These are phyloP conservation scores for Candida morakotiae DNA, from an alignment of 805 yeast species.

Conservation along the genomic window DNA sequence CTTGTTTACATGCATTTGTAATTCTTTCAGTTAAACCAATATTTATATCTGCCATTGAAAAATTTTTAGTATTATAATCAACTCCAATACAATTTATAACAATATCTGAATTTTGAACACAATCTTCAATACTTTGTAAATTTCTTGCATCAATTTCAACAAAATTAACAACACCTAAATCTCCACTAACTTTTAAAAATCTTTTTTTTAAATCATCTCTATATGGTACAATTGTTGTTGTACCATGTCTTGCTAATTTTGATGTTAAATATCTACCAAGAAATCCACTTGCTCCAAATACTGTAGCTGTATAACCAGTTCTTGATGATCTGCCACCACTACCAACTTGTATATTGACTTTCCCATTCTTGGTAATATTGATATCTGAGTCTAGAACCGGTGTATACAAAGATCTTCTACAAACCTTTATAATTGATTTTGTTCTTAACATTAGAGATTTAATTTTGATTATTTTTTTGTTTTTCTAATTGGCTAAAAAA, in stretches of 20 bases:
- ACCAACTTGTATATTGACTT: constrained; percentile 68
- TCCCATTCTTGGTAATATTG: constrained; percentile 70
- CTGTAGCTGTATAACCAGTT: constrained; percentile 85
- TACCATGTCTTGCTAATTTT: constrained; percentile 79
- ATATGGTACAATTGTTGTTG: constrained; percentile 70
- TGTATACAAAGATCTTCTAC: constrained; percentile 32
- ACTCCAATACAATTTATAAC: constrained; percentile 79
- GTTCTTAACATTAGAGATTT: constrained; percentile 22
- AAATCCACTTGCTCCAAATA: constrained; percentile 79
- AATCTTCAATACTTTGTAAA: constrained; percentile 66
- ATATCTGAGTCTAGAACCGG: constrained; percentile 52
- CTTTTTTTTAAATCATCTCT: constrained; percentile 76
- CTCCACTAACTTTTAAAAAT: constrained; percentile 78
- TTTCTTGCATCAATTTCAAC: constrained; percentile 82
- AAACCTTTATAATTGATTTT: constrained; percentile 13
- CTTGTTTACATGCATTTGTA: constrained; percentile 65
- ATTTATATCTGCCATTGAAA: constrained; percentile 77
- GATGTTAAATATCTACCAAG: constrained; percentile 70
- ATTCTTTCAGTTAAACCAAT: constrained; percentile 76
- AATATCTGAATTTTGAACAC: constrained; percentile 77
- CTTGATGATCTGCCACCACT: constrained; percentile 80
- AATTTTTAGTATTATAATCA: constrained; percentile 72
- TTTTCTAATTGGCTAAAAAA: constrained; percentile 5
- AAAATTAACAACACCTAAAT: constrained; percentile 81
- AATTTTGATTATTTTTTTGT: background rate